Base-by-base conservation (phyloP, 768 basidiomycete species). In the Tylopilus sp. region DNA sequence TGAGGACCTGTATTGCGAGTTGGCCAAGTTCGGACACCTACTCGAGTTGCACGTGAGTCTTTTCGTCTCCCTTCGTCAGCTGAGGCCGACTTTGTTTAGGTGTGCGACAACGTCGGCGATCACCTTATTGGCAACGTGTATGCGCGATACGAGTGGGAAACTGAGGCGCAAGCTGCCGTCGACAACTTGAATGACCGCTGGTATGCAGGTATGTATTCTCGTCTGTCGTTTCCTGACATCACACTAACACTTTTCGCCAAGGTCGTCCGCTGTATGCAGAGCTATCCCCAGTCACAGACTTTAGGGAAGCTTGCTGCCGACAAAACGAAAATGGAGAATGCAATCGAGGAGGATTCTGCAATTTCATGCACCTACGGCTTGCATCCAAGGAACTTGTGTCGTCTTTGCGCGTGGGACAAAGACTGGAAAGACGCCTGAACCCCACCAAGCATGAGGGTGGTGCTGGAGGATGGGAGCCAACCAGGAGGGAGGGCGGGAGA, bases 61-160 rank as follows among this genome's bases (percentile, higher is more conserved):
- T 28, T 33, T 37, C 31, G 17, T 17, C 25, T 14, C 46, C 30
- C 36, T 37, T 21, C 13, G 24, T 45, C 5, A 2, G 33, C 31
- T 17, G 22, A 48, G 16, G 10, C 47, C 56, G 31, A 58, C 11
- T 37, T 24, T 37, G 3, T 17, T 9, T 38, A 90, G 88, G 88
- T 99, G 13, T 99, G 96, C 66, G 96, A 99, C 74, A 99, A 99
- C 66, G 95, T 99, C 30, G 97, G 97, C n/a, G 97, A 98, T 67
- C 96, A 99, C 67, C 78, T 98, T 24, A 92, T 96, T 63, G 95
- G 95, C 22, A 97, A 98, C 63, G 96, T 99, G 3, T 99, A 99
- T 67, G 96, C 95, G 5, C 84, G 96, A 22, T 99, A 91, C 65
- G 96, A 99, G 65, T 97, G 93, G 94, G 96, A 99, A 72, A 94